Conservation (phyloP, 139 green algal genomes). For the Coelastrella sp. region DNA sequence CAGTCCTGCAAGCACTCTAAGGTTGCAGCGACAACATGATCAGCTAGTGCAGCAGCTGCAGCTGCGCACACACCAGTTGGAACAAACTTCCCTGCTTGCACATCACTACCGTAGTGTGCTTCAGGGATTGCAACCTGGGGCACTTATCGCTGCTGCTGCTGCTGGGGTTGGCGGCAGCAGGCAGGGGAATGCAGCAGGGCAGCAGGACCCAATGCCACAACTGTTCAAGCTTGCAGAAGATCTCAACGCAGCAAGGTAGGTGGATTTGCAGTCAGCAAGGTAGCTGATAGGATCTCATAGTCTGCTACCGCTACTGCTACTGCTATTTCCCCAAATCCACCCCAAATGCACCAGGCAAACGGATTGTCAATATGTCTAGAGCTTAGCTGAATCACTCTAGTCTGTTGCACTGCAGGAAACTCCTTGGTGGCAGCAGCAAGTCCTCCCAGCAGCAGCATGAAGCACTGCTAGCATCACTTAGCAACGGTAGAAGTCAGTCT, state of each 20-base stretch:
- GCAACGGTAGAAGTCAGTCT: background rate
- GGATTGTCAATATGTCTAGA: background rate
- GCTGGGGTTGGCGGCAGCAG: background rate
- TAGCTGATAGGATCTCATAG: too few relatives aligned
- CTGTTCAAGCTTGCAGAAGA: background rate
- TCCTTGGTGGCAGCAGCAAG: background rate
- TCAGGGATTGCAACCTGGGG: background rate
- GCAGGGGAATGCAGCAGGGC: background rate
- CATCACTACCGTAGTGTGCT: background rate
- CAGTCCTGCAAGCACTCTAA: background rate
- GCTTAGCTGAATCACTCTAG: background rate
- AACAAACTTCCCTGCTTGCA: background rate
- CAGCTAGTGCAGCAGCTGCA: background rate
- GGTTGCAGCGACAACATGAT: background rate
- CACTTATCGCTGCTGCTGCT: background rate
- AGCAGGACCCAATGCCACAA: background rate
- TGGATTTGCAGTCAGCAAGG: background rate
- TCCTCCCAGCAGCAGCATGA: conserved; percentile 26
- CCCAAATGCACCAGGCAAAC: background rate
- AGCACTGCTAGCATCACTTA: background rate
- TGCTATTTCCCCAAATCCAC: too few relatives aligned
- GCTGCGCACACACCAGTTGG: background rate
- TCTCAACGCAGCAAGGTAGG: background rate
- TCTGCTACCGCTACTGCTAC: too few relatives aligned
- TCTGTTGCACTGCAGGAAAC: background rate